phyloP scores from a whole-genome alignment of 2,329 filamentous ascomycete species.

The Leptographium lundbergii region DNA sequence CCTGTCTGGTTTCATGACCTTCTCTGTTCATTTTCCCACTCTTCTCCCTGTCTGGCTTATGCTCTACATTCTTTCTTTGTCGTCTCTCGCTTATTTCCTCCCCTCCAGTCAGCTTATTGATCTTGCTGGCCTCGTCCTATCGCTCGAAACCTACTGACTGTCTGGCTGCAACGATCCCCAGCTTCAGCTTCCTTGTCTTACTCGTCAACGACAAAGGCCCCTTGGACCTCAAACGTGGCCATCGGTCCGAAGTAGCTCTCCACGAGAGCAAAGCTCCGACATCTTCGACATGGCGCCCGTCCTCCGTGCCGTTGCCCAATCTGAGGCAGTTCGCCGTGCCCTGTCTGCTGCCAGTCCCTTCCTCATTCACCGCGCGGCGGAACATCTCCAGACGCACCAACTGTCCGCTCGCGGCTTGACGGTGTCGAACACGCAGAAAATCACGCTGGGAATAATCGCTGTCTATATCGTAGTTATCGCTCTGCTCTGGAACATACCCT shows the following conservation, averaged over 20 bases:
- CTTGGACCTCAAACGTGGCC: background rate
- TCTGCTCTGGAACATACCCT: slow-evolving; percentile 68
- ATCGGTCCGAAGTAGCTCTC: background rate
- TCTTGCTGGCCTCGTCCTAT: background rate
- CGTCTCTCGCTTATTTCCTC: background rate
- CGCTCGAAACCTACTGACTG: background rate
- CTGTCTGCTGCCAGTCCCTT: slow-evolving; percentile 8
- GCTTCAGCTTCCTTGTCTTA: background rate
- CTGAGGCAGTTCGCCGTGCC: slow-evolving; percentile 5
- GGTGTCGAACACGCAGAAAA: slow-evolving; percentile 54
- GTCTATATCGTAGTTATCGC: slow-evolving; percentile 52
- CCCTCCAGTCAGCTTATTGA: background rate
- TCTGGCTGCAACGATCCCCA: background rate
- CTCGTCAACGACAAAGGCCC: background rate
- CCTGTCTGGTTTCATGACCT: background rate
- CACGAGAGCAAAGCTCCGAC: background rate
- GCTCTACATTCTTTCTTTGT: background rate
- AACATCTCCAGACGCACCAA: background rate
- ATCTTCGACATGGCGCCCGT: slow-evolving; percentile 8
- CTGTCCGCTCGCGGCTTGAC: slow-evolving; percentile 22
- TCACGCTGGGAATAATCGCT: slow-evolving; percentile 56
- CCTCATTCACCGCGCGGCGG: slow-evolving; percentile 5
- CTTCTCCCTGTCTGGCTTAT: background rate
- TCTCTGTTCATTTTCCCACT: background rate
- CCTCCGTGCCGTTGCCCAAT: slow-evolving; percentile 9